These are phyloP conservation scores for Phlebopus sp. DNA, from an alignment of 1,284 basidiomycete genomes.

Conservation along the genomic window DNA sequence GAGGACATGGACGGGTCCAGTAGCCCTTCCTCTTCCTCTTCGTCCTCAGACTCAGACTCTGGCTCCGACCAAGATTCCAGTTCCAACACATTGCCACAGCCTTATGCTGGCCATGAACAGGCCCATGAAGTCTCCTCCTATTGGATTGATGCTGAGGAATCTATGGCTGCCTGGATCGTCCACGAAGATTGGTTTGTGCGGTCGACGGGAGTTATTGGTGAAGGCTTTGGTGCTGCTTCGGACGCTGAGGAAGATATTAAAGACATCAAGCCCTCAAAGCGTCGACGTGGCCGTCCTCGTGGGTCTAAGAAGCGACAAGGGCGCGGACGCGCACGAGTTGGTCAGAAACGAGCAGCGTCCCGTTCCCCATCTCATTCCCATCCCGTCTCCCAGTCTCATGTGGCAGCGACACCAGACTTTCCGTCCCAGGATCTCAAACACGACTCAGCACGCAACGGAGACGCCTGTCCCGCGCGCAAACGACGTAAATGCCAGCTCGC, in stretches of 20 bases:
- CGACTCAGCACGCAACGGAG: neutral
- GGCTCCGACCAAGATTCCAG: slow-evolving; percentile 1
- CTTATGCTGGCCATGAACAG: slow-evolving; percentile 25
- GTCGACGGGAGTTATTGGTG: neutral
- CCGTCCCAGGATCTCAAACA: neutral
- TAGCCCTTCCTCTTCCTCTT: neutral
- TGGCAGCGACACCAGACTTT: neutral
- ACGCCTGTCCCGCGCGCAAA: neutral
- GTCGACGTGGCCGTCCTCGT: slow-evolving; percentile 14
- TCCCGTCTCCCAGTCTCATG: neutral
- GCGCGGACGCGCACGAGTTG: neutral
- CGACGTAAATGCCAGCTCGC: slow-evolving; percentile 19
- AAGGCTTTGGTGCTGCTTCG: neutral
- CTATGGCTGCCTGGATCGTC: slow-evolving; percentile 41
- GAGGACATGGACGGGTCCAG: neutral
- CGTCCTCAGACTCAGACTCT: slow-evolving; percentile 5
- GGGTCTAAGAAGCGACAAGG: slow-evolving; percentile 11
- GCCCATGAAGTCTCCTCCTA: slow-evolving; percentile 59
- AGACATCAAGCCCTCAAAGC: slow-evolving; percentile 5
- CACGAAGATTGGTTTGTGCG: slow-evolving; percentile 34
- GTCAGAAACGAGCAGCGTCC: neutral
- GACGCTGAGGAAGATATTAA: slow-evolving; percentile 4
- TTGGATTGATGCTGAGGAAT: slow-evolving; percentile 64
- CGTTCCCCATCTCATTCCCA: neutral
- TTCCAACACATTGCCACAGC: neutral